Evolutionary conservation across 768 basidiomycete genomes (phyloP).

Genomic region (Saitozyma podzolica): DNA sequence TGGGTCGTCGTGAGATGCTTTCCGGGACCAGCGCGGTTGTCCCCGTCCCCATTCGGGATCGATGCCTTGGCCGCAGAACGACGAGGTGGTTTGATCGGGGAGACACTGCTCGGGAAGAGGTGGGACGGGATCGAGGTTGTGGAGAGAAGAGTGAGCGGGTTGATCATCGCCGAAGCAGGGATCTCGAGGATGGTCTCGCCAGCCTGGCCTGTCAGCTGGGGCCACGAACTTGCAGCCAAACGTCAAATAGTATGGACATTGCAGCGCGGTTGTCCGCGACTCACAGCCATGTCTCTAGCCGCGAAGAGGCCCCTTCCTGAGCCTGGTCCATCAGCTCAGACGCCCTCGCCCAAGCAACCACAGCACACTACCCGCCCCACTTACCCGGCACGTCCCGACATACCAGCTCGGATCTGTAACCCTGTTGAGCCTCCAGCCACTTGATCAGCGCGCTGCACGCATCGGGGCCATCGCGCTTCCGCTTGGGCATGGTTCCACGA

Average conservation of each 20-base stretch:
- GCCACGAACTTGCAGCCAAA: no score
- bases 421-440: conserved; percentile 63
- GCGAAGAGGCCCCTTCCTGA: conserved; percentile 73
- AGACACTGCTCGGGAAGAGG: conserved; percentile 21
- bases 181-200: conserved; percentile 66
- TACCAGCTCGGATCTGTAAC: conserved; percentile 54
- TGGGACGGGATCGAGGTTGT: conserved; percentile 57
- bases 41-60: no score
- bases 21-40: background rate
- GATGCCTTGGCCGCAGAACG: no score
- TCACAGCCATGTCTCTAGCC: conserved; percentile 55
- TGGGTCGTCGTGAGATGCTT: conserved; percentile 59
- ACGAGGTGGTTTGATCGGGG: background rate
- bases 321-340: conserved; percentile 52
- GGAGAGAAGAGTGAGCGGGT: conserved; percentile 66
- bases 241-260: background rate
- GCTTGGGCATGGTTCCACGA: no score
- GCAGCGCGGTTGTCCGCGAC: conserved; percentile 20
- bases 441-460: conserved; percentile 52
- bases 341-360: background rate
- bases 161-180: conserved; percentile 71
- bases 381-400: conserved; percentile 61
- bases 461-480: background rate
- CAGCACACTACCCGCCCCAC: conserved; percentile 19
- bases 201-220: conserved; percentile 50